Evolutionary conservation across 73 alveolate species (phyloP).

Genomic region (Strombidium stylifer): DNA sequence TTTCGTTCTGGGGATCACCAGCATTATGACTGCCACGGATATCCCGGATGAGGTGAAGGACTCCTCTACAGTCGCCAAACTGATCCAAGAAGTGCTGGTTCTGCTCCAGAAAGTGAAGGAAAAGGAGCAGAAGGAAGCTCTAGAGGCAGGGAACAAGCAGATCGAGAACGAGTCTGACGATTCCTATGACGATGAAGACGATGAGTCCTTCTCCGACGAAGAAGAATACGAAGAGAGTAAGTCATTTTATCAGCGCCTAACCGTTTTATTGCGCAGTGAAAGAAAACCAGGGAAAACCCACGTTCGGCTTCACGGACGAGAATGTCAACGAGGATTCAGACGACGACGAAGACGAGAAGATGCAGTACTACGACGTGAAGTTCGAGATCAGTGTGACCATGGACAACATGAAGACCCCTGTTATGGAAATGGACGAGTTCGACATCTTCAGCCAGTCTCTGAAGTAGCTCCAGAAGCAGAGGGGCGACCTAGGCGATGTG

Average conservation of each 20-base stretch:
- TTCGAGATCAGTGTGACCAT: too few relatives aligned
- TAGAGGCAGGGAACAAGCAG: slow-evolving; percentile 33
- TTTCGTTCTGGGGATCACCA: slow-evolving; percentile 31
- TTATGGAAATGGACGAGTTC: too few relatives aligned
- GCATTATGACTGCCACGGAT: slow-evolving; percentile 1
- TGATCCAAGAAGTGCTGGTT: background rate
- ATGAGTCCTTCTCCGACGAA: background rate
- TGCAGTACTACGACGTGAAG: too few relatives aligned
- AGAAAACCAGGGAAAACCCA: too few relatives aligned
- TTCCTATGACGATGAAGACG: slow-evolving; percentile 12
- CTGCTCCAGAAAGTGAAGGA: slow-evolving; percentile 12
- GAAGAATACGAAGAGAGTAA: slow-evolving; percentile 1
- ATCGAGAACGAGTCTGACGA: slow-evolving; percentile 4
- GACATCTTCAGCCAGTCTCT: too few relatives aligned
- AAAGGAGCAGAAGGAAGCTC: slow-evolving; percentile 17
- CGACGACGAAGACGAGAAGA: too few relatives aligned
- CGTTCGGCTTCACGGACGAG: too few relatives aligned
- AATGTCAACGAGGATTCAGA: slow-evolving; percentile 36
- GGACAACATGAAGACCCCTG: too few relatives aligned
- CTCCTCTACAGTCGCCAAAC: background rate
- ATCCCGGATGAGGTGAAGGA: background rate
- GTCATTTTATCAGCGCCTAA: too few relatives aligned
- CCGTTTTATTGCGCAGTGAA: too few relatives aligned
- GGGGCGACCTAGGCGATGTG: too few relatives aligned
- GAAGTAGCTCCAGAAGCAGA: too few relatives aligned